phyloP scores from a whole-genome alignment of 176 grass and related monocot species.

The Musa acuminata region DNA sequence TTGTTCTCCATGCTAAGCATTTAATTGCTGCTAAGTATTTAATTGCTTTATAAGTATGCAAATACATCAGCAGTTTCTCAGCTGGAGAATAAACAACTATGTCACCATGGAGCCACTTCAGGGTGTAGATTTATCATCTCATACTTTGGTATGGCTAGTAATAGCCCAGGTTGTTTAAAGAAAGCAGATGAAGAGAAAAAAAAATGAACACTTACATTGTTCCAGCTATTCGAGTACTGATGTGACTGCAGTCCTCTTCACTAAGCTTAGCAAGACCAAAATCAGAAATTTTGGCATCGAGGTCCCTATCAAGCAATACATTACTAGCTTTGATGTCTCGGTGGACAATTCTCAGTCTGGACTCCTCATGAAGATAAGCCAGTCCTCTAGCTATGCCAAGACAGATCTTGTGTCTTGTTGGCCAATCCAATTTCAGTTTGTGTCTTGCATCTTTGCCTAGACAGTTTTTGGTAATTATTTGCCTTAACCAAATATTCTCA shows the following conservation, averaged over 20 bases:
- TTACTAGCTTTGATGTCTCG: constrained; percentile 99
- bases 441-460: constrained; percentile 29
- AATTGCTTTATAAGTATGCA: not conserved
- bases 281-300: constrained; percentile 90
- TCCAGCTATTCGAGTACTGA: constrained; percentile 86
- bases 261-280: constrained; percentile 92
- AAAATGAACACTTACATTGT: constrained; percentile 60
- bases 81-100: not conserved
- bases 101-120: not conserved
- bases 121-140: not conserved
- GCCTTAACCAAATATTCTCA: constrained; percentile 14
- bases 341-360: constrained; percentile 75
- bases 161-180: not conserved
- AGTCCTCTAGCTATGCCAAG: constrained; percentile 81
- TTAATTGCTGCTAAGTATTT: too few relatives aligned
- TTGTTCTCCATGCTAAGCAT: not conserved
- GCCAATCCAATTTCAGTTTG: constrained; percentile 67
- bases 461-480: constrained; percentile 15
- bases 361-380: constrained; percentile 84
- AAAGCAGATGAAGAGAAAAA: not conserved
- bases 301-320: constrained; percentile 77
- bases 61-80: not conserved
- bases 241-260: constrained; percentile 79
- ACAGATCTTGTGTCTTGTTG: constrained; percentile 65
- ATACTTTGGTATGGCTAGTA: not conserved